Conservation (phyloP, 352 stramenopile genomes). For the Pythium phragmiticola region DNA sequence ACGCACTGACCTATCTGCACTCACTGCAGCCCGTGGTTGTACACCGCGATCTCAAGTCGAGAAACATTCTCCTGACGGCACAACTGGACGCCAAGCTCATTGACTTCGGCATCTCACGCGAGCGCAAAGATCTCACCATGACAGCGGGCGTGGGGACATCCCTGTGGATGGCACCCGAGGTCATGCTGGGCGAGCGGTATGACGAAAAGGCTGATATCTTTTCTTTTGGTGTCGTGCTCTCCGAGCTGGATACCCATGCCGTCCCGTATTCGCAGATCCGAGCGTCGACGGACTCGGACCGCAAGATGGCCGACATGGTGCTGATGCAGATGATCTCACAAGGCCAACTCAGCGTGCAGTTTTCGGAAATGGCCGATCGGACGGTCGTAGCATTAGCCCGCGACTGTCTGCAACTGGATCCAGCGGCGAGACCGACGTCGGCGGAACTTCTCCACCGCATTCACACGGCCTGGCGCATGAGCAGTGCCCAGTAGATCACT, state of each 20-base stretch:
- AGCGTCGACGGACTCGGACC: constrained; percentile 7
- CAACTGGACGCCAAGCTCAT: constrained; percentile 33
- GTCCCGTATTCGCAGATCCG: constrained; percentile 37
- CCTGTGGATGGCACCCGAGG: constrained; percentile 31
- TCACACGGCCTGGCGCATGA: too few relatives aligned
- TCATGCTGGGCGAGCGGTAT: constrained; percentile 39
- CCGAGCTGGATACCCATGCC: constrained; percentile 31
- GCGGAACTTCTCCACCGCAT: too few relatives aligned
- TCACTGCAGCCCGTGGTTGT: constrained; percentile 14
- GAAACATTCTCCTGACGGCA: constrained; percentile 16
- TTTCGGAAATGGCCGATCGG: too few relatives aligned
- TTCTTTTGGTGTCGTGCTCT: constrained; percentile 83
- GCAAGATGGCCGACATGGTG: constrained; percentile 11
- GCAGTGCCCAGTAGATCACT: too few relatives aligned
- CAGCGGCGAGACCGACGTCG: too few relatives aligned
- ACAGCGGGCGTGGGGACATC: constrained; percentile 21
- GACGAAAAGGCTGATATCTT: constrained; percentile 69
- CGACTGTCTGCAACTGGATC: too few relatives aligned
- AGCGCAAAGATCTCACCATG: constrained; percentile 24
- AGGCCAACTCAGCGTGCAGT: constrained; percentile 35
- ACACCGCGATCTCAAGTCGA: constrained; percentile 26
- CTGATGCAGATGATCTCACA: constrained; percentile 37
- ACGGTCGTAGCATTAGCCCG: too few relatives aligned
- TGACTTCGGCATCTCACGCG: constrained; percentile 39
- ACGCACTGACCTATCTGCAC: constrained; percentile 22